Conservation (phyloP, 139 green algal species). For the Pycnococcus provasolii region DNA sequence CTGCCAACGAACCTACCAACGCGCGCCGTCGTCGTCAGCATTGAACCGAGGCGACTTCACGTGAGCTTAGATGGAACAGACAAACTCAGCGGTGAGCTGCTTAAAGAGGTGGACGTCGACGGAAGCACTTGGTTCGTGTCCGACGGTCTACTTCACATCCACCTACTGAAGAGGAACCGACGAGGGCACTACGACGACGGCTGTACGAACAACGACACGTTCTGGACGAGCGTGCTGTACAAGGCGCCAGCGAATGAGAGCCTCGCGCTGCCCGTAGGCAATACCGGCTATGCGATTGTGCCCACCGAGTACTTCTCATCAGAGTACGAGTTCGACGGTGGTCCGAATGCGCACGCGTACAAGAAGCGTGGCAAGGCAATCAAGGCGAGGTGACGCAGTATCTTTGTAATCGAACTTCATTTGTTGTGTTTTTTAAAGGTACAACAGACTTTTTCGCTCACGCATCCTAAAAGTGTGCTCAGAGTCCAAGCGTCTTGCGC, state of each 20-base stretch:
- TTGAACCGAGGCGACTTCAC: constrained; percentile 17
- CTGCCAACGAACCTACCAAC: constrained; percentile 32
- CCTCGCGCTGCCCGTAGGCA: too few species aligned
- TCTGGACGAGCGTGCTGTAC: constrained; percentile 10
- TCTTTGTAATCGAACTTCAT: too few species aligned
- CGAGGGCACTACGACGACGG: constrained; percentile 59
- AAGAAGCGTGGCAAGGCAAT: too few species aligned
- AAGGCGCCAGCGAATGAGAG: too few species aligned
- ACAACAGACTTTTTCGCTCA: too few species aligned
- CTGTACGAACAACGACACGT: constrained; percentile 20
- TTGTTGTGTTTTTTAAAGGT: too few species aligned
- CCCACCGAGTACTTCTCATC: too few species aligned
- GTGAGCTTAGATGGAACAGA: constrained; percentile 33
- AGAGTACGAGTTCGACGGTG: too few species aligned
- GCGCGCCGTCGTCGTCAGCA: constrained; percentile 15
- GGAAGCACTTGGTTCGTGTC: constrained; percentile 61
- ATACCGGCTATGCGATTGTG: too few species aligned
- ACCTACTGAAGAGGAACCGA: constrained; percentile 65
- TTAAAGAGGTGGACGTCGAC: constrained; percentile 52
- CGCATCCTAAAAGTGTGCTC: too few species aligned
- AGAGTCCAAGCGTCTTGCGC: neutral
- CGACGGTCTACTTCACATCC: constrained; percentile 59
- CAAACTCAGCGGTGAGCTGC: constrained; percentile 47
- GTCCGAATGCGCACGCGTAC: too few species aligned
- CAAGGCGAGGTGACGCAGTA: too few species aligned